Percentiles rank a stretch among this genome's conserved stretches.
Conservation (phyloP, 305 asterid genomes). For the Rubia tinctorum region DNA sequence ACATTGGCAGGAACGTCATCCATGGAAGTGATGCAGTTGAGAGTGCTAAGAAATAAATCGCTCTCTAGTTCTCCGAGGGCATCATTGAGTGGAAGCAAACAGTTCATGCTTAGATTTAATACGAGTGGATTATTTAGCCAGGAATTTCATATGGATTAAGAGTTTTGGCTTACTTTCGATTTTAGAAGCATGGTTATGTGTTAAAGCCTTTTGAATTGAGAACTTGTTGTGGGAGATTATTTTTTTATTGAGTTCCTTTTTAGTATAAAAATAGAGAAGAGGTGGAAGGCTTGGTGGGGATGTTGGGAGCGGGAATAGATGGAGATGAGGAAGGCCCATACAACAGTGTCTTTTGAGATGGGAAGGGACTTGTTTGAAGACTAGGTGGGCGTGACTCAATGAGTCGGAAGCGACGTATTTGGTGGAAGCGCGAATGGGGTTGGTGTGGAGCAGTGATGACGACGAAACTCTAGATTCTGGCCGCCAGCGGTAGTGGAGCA, state of each 20-base stretch:
- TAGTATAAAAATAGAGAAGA: not conserved
- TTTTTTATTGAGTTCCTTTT: not conserved
- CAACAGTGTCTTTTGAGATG: too few relatives aligned
- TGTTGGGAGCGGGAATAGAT: too few relatives aligned
- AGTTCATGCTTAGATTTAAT: slow-evolving; percentile 67
- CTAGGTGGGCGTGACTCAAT: too few relatives aligned
- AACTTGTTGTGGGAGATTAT: not conserved
- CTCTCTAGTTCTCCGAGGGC: slow-evolving; percentile 93
- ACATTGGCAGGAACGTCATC: slow-evolving; percentile 71
- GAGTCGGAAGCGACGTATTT: too few relatives aligned
- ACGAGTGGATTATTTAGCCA: slow-evolving; percentile 32
- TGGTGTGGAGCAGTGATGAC: too few relatives aligned
- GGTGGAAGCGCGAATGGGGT: too few relatives aligned
- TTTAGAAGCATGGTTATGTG: not conserved
- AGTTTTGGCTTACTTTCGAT: not conserved
- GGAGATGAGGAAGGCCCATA: too few relatives aligned
- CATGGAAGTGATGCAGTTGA: slow-evolving; percentile 90
- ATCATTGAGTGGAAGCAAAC: slow-evolving; percentile 80
- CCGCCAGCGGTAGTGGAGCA: too few relatives aligned
- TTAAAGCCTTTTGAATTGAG: not conserved
- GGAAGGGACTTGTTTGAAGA: too few relatives aligned
- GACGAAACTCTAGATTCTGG: too few relatives aligned
- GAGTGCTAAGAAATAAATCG: slow-evolving; percentile 86
- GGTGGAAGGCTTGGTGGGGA: too few relatives aligned
- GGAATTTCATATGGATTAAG: not conserved